Evolutionary conservation across 1,139 yeast species (phyloP).

Genomic region (Ogataea hybrid): DNA sequence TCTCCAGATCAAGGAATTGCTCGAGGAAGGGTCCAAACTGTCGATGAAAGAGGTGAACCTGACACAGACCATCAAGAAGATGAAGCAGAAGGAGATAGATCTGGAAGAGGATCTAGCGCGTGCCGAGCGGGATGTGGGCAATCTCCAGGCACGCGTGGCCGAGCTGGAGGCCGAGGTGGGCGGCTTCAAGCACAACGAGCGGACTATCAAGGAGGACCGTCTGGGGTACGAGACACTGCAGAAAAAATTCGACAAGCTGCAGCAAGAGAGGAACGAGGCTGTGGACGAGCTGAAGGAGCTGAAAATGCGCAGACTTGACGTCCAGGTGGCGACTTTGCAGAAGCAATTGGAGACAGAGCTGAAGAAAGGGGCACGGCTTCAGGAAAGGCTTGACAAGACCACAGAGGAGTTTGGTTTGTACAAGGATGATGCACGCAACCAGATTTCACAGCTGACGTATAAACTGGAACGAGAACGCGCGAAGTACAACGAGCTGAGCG

Average conservation of each 20-base stretch:
- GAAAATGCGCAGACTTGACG: conserved; percentile 37
- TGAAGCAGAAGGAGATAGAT: conserved; percentile 51
- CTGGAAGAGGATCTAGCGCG: conserved; percentile 33
- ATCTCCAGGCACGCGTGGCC: conserved; percentile 34
- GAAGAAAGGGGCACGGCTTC: conserved; percentile 32
- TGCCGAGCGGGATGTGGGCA: conserved; percentile 29
- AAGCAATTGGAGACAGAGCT: conserved; percentile 38
- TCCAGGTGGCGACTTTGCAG: conserved; percentile 40
- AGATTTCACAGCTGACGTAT: conserved; percentile 28
- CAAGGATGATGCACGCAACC: conserved; percentile 38
- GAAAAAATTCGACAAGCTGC: conserved; percentile 23
- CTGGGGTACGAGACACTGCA: conserved; percentile 30
- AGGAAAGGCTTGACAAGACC: conserved; percentile 39
- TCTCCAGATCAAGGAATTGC: conserved; percentile 51
- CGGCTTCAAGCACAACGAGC: conserved; percentile 28
- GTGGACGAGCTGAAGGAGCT: conserved; percentile 32
- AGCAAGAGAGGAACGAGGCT: conserved; percentile 25
- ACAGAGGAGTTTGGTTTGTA: conserved; percentile 41
- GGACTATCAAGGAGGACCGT: conserved; percentile 25
- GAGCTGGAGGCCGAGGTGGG: conserved; percentile 34
- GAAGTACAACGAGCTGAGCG: conserved; percentile 29
- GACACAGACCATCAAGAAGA: conserved; percentile 62
- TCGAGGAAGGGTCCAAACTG: conserved; percentile 77
- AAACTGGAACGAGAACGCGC: conserved; percentile 32
- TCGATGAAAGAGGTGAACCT: conserved; percentile 73